These are phyloP conservation scores for Rusavskia elegans DNA, from an alignment of 495 filamentous ascomycete species.

Conservation along the genomic window DNA sequence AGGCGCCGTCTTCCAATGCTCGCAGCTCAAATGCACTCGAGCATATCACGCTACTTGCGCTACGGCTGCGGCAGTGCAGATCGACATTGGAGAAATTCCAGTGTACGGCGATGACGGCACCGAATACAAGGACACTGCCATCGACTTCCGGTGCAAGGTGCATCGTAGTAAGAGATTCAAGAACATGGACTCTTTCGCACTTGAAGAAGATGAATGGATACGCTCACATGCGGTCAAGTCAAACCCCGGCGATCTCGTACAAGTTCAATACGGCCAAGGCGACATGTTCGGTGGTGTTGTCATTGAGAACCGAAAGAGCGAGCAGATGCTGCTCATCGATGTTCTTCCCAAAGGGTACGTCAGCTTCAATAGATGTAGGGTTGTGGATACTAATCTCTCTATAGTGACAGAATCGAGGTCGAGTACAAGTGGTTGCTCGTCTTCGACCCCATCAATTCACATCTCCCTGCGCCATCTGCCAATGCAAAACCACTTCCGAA, in stretches of 20 bases:
- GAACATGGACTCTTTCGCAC: slow-evolving; percentile 41
- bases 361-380: not conserved
- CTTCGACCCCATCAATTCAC: slow-evolving; percentile 34
- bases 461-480: slow-evolving; percentile 24
- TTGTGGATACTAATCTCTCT: not conserved
- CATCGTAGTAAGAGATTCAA: slow-evolving; percentile 77
- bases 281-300: slow-evolving; percentile 89
- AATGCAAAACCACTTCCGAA: slow-evolving; percentile 44
- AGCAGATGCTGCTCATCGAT: slow-evolving; percentile 62
- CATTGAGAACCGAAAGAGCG: slow-evolving; percentile 66
- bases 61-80: slow-evolving; percentile 74
- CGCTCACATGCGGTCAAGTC: slow-evolving; percentile 51
- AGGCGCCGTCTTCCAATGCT: slow-evolving; percentile 94
- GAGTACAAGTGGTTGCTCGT: slow-evolving; percentile 39
- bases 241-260: slow-evolving; percentile 60
- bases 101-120: slow-evolving; percentile 85
- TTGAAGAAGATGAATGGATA: slow-evolving; percentile 59
- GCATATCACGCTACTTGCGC: slow-evolving; percentile 95
- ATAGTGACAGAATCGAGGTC: slow-evolving; percentile 35
- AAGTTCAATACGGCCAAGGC: slow-evolving; percentile 68
- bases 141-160: slow-evolving; percentile 86
- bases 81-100: slow-evolving; percentile 68
- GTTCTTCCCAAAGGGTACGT: slow-evolving; percentile 78
- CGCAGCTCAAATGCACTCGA: slow-evolving; percentile 80
- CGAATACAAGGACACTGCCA: slow-evolving; percentile 75